phyloP scores from a whole-genome alignment of 2,329 filamentous ascomycete genomes.

The Davidsoniella eucalypti region DNA sequence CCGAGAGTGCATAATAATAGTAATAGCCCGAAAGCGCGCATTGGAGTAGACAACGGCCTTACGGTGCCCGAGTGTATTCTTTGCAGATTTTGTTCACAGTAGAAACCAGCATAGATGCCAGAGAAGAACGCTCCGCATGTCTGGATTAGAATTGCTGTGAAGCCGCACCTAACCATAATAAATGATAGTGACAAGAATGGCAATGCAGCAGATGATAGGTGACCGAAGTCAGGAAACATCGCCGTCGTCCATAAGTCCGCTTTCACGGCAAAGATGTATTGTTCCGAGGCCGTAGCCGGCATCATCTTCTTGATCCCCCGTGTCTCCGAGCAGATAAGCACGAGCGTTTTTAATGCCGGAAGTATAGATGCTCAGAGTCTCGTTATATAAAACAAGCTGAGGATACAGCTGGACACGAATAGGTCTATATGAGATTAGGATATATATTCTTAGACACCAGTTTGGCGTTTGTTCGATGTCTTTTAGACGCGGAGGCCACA shows the following conservation, averaged over 20 bases:
- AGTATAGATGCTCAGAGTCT: conserved; percentile 22
- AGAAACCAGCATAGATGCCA: conserved; percentile 25
- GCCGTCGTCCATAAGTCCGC: conserved; percentile 23
- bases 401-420: conserved; percentile 21
- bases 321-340: conserved; percentile 18
- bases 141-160: conserved; percentile 22
- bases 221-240: conserved; percentile 23
- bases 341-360: conserved; percentile 22
- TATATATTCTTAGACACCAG: conserved; percentile 15
- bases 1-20: conserved; percentile 15
- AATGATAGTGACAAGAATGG: conserved; percentile 21
- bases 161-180: conserved; percentile 25
- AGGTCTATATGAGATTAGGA: conserved; percentile 23
- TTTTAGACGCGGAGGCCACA: too few species aligned
- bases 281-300: conserved; percentile 18
- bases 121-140: conserved; percentile 24
- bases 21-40: not conserved
- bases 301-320: conserved; percentile 18
- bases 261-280: conserved; percentile 24
- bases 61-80: conserved; percentile 23
- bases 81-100: conserved; percentile 21
- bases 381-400: conserved; percentile 25
- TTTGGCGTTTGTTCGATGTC: conserved; percentile 6
- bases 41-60: conserved; percentile 10
- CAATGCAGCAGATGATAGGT: conserved; percentile 25